Percentiles rank a stretch among this genome's conserved stretches.
These are phyloP conservation scores for Moniliella sp. DNA, from an alignment of 1,284 basidiomycete species.

Conservation along the genomic window DNA sequence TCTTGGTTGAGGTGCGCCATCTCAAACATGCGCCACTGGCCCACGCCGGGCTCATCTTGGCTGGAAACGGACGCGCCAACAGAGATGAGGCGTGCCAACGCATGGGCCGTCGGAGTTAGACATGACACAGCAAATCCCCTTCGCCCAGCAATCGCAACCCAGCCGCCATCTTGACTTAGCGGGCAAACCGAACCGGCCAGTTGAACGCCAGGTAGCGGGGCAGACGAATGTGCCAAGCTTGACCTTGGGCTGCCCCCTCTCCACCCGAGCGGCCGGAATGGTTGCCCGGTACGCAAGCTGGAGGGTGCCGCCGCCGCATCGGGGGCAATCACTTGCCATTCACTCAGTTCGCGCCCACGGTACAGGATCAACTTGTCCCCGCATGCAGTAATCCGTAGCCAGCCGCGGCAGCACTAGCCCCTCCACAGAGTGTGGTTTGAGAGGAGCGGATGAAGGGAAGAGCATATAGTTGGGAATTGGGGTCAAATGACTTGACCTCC, in stretches of 20 bases:
- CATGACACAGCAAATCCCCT: too few species aligned
- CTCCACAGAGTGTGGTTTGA: constrained; percentile 70
- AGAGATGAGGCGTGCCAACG: too few species aligned
- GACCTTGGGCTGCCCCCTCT: too few species aligned
- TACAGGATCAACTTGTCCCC: constrained; percentile 82
- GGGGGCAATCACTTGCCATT: constrained; percentile 95
- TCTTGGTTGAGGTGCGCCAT: constrained; percentile 75
- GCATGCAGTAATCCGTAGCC: constrained; percentile 83
- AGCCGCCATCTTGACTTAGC: constrained; percentile 68
- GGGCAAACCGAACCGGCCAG: constrained; percentile 84
- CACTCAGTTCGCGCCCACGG: constrained; percentile 83
- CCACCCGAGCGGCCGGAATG: too few species aligned
- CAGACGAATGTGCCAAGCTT: constrained; percentile 97
- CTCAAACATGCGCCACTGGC: constrained; percentile 78
- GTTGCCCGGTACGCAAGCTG: too few species aligned
- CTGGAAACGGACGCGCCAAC: too few species aligned
- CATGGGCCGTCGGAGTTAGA: too few species aligned
- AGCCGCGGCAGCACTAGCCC: constrained; percentile 79
- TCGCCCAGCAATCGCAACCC: constrained; percentile 79
- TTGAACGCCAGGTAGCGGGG: constrained; percentile 66
- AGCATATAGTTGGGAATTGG: constrained; percentile 36
- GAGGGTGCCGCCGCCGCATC: constrained; percentile 88
- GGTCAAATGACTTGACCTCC: not conserved
- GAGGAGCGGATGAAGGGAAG: constrained; percentile 84
- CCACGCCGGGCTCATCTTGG: too few species aligned